Base-by-base conservation (phyloP, 805 yeast genomes). In the Kluyveromyces dobzhanskii region DNA sequence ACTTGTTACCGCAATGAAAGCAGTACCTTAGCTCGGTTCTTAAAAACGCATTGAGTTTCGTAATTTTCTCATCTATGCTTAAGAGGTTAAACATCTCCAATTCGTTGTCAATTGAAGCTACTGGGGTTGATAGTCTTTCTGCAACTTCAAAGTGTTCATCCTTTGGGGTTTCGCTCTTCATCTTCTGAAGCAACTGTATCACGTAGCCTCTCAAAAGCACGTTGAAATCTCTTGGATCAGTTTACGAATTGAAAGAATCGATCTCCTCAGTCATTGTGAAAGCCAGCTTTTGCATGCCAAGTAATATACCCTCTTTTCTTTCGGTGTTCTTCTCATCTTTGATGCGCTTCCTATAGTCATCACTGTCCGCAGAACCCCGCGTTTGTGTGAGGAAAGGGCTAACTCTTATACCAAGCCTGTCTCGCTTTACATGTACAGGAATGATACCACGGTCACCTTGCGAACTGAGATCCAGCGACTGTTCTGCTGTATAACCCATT, bases 401-500 rank as follows among this genome's bases (percentile, higher is more conserved):
- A 38, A 41, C 32, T 7, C 53, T 51, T 4, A 60, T 38, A 3
- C 65, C 65, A 6, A 18, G 12, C 12, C 51, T 53, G 7, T 41
- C 47, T 6, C 17, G 21, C 17, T 44, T 42, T 1, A 57, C 44
- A 6, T 44, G 17, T 21, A 21, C 24, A 21, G 24, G 24, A 6
- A 21, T 9, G 8, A 21, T 21, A 21, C 24, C 24, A 8, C 47
- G 46, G 10, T 50, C 7, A 6, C 69, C 48, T 1, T 75, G 73
- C 33, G 56, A 65, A 4, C 39, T 28, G 4, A 59, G 18, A 0
- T 61, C 63, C 4, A 48, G 45, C 17, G 44, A 23, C 23, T 47
- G 40, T 10, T 40, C n/a, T 3, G 66, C 50, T 39, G 60, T 65
- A 49, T 65, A 77, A 1, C 82, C 83, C 82, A 77, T 76, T 46